These are phyloP conservation scores for Gastrolobium bilobum DNA, from an alignment of 306 rosid genomes.

Conservation along the genomic window DNA sequence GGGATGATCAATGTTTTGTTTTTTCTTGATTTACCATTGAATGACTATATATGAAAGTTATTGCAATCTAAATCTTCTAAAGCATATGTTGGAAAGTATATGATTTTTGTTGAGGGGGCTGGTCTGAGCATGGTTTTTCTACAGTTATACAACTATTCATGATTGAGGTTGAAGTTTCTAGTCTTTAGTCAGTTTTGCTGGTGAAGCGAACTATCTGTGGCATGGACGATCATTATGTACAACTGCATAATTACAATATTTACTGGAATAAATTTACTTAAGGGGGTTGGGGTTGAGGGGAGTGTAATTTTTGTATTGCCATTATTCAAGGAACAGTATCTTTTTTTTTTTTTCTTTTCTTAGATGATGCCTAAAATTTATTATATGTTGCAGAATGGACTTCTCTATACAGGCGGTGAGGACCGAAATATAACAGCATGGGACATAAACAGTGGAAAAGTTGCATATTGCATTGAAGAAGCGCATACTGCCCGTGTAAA, in stretches of 20 bases:
- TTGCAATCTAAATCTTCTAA: conserved; percentile 25
- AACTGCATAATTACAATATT: neutral
- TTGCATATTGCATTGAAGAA: conserved; percentile 75
- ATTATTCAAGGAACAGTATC: neutral
- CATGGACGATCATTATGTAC: conserved; percentile 2
- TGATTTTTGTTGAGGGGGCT: neutral
- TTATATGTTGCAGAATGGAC: conserved; percentile 68
- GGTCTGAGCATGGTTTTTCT: conserved; percentile 21
- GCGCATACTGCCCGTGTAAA: conserved; percentile 86
- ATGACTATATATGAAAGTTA: neutral
- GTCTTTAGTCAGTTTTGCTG: neutral
- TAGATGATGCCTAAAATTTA: neutral
- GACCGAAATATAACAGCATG: conserved; percentile 79
- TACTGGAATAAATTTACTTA: neutral
- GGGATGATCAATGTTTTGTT: conserved; percentile 10
- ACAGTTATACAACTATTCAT: neutral
- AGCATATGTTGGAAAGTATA: conserved; percentile 1
- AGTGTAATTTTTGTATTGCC: conserved; percentile 9
- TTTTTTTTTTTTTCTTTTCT: neutral
- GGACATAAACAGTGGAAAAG: conserved; percentile 85
- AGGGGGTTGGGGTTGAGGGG: neutral
- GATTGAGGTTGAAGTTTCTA: neutral
- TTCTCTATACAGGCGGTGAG: conserved; percentile 88
- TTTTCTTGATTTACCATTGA: neutral
- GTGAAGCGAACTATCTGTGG: neutral